Percentiles rank a stretch among this genome's conserved stretches.
phyloP scores from a whole-genome alignment of 1,284 basidiomycete genomes.

The Cryptococcus floricola region DNA sequence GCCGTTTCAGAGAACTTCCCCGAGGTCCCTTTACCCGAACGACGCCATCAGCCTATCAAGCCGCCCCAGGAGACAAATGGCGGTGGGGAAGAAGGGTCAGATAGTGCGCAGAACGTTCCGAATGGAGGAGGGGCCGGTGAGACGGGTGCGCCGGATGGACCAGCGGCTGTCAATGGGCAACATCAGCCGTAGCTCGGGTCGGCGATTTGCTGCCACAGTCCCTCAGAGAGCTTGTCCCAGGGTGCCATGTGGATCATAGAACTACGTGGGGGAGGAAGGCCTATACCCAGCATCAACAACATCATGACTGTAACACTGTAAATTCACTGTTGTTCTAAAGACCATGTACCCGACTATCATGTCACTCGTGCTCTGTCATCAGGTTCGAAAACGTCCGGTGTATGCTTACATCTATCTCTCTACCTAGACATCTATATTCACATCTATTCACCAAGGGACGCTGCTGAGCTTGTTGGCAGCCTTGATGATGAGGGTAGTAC shows the following conservation, averaged over 20 bases:
- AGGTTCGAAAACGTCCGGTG: too few species aligned
- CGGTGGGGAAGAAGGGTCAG: not conserved
- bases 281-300: not conserved
- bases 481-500: constrained; percentile 13
- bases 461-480: constrained; percentile 8
- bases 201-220: too few species aligned
- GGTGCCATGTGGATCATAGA: not conserved
- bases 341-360: not conserved
- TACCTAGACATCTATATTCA: not conserved
- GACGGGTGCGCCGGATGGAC: not conserved
- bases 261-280: not conserved
- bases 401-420: not conserved
- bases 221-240: too few species aligned
- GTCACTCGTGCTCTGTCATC: too few species aligned
- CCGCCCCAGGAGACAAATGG: not conserved
- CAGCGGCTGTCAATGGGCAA: not conserved
- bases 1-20: constrained; percentile 34
- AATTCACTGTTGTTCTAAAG: not conserved
- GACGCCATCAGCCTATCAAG: constrained; percentile 27
- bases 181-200: too few species aligned
- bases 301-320: not conserved
- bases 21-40: constrained; percentile 31
- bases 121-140: not conserved
- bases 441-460: constrained; percentile 5
- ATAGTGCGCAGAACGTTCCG: not conserved